Evolutionary conservation across 257 asterid genomes (phyloP).

Genomic region (Scutellaria galericulata): DNA sequence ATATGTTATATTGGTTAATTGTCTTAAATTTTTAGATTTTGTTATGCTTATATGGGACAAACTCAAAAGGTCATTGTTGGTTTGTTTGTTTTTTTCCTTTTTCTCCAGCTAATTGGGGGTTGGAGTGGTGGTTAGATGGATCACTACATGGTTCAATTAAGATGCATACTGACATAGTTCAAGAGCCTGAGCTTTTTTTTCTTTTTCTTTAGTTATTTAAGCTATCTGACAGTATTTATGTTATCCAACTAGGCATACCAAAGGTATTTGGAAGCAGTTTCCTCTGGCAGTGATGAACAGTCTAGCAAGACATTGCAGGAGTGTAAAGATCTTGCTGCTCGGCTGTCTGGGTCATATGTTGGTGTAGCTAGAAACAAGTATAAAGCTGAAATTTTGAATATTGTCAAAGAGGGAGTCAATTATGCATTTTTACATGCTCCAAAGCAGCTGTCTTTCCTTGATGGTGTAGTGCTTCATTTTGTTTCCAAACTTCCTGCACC

Average conservation of each 20-base stretch:
- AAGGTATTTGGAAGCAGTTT: constrained; percentile 56
- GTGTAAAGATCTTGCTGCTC: constrained; percentile 82
- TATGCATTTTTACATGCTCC: constrained; percentile 89
- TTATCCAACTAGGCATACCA: constrained; percentile 63
- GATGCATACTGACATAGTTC: constrained; percentile 6
- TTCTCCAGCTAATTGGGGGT: not conserved
- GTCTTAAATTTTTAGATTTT: not conserved
- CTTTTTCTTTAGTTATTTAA: not conserved
- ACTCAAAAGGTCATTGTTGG: not conserved
- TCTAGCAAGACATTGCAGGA: constrained; percentile 71
- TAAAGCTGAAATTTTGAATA: constrained; percentile 64
- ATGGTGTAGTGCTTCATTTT: constrained; percentile 78
- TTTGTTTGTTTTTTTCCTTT: not conserved
- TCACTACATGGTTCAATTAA: not conserved
- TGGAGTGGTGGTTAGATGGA: not conserved
- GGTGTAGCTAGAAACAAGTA: constrained; percentile 88
- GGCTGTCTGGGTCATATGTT: constrained; percentile 76
- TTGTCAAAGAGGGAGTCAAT: constrained; percentile 74
- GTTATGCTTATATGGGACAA: not conserved
- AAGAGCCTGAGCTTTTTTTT: constrained; percentile 14
- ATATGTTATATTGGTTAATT: not conserved
- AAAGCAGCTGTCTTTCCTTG: constrained; percentile 82
- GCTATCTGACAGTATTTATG: constrained; percentile 29
- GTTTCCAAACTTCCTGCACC: constrained; percentile 81
- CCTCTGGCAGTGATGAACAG: constrained; percentile 53